A percentile compares a stretch with the other conserved stretches of the same genome.
Evolutionary conservation across 805 yeast species (phyloP).

Genomic region (Suhomyces prunicola): DNA sequence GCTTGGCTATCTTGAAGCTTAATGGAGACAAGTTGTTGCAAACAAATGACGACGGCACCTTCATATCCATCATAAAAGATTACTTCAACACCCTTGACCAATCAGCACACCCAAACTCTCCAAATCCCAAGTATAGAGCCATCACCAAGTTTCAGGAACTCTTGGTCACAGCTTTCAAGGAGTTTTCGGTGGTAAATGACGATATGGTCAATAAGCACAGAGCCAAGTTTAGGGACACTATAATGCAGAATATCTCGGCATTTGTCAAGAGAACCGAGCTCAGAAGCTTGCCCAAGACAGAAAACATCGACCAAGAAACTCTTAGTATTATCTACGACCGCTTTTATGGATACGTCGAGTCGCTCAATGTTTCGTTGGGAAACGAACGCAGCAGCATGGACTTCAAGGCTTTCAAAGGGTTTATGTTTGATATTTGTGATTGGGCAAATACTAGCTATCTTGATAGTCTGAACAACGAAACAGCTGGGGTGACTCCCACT

Average conservation of each 20-base stretch:
- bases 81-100: conserved; percentile 77
- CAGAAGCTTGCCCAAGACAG: conserved; percentile 76
- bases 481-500: conserved; percentile 13
- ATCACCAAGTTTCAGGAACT: conserved; percentile 87
- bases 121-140: conserved; percentile 58
- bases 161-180: conserved; percentile 88
- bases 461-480: conserved; percentile 11
- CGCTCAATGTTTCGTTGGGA: conserved; percentile 51
- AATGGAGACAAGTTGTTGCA: conserved; percentile 80
- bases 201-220: conserved; percentile 68
- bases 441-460: conserved; percentile 47
- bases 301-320: conserved; percentile 54
- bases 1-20: conserved; percentile 81
- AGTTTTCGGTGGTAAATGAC: conserved; percentile 78
- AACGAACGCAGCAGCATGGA: conserved; percentile 67
- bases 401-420: conserved; percentile 63
- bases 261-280: conserved; percentile 91
- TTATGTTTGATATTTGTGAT: conserved; percentile 76
- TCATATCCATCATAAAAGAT: conserved; percentile 78
- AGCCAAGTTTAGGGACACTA: conserved; percentile 66
- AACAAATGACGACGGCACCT: conserved; percentile 89
- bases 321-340: conserved; percentile 78
- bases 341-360: conserved; percentile 71
- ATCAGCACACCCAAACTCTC: conserved; percentile 71
- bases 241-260: conserved; percentile 79